Evolutionary conservation across 2,329 filamentous ascomycete species (phyloP), one percentile per base, ranked within the genome.

Genomic region (Xylariaceae sp.): DNA sequence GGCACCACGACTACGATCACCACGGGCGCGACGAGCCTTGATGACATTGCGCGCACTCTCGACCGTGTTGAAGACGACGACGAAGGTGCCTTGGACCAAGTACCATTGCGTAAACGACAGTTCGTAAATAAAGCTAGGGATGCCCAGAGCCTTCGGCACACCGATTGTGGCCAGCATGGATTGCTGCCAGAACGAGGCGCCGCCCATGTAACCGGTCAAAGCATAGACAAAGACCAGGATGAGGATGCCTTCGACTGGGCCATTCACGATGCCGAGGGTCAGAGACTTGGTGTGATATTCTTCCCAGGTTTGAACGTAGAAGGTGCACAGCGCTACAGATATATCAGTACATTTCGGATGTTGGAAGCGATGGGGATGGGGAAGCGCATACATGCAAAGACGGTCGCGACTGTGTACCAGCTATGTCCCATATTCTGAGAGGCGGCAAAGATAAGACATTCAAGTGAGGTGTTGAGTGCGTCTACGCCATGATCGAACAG

Each of bases 241-340:
- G 43, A 98, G 77, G 53, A 99, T 89, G 48, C 95, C 95, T 76
- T 99, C 95, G 33, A 99, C 95, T 3, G 95, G 95, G 0, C 95
- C 95, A 63, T 94, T 97, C 65, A 99, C 83, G 61, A 98, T 79
- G 57, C 95, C 95, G 5, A 99, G 85, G 1, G 92, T 97, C 44
- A 99, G 84, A 3, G 93, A 95, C 75, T 97, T 93, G 48, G 95
- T 99, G 78, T 98, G 94, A 77, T 98, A 99, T 74, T 98, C 95
- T 71, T 99, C 95, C 95, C 95, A 99, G 29, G 95, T 98, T 74
- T 98, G 95, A 37, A 98, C 89, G 75, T 98, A 98, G 76, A 99
- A 99, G n/a, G 95, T 97, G 68, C 96, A 81, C 57, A 94, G 86
- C 6, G 90, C 89, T 92, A 60, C 45, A n/a, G 14, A 19, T 64